Base-by-base conservation (phyloP, 805 yeast genomes). In the Zygotorulaspora danielsina region DNA sequence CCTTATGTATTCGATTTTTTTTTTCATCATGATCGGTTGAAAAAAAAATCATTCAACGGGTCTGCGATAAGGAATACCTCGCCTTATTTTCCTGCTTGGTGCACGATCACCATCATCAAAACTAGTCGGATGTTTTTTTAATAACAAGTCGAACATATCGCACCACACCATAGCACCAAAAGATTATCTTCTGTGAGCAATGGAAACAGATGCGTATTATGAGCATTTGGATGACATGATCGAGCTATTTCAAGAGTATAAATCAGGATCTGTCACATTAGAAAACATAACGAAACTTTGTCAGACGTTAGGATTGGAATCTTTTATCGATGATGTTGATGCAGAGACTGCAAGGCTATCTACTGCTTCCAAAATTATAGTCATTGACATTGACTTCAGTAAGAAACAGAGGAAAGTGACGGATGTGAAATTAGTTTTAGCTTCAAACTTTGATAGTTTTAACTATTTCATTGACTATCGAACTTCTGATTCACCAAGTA, bases 321-420 rank as follows among this genome's bases (percentile, higher is more conserved):
- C 65, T 1, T 61, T 61, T 34, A 55, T 55, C 4, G 66, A 61
- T 34, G 58, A 56, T 34, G 40, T 61, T 3, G 59, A 52, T 32
- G 35, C 40, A 4, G 49, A 51, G 15, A 45, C 47, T 4, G 50
- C 61, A 11, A 49, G 67, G 34, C 39, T 63, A 6, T 63, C 67
- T 0, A 59, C 64, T 3, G 67, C 67, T 1, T 62, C 66, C 2
- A 61, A 62, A 26, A 63, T 63, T 31, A 55, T 63, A 12, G 67
- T 63, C 19, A 56, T 63, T 21, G 67, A 63, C 44, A 61, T 63
- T 17, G 67, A 63, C 38, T 63, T 59, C 38, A 49, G 50, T 15
- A 60, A 51, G 20, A 32, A 24, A 5, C 42, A 46, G 32, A 51
- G 51, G 13, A 53, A 44, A 29, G 63, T 63, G 3, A 50, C 50